These are phyloP conservation scores for Primulina tabacum DNA, from an alignment of 257 asterid genomes.

Conservation along the genomic window DNA sequence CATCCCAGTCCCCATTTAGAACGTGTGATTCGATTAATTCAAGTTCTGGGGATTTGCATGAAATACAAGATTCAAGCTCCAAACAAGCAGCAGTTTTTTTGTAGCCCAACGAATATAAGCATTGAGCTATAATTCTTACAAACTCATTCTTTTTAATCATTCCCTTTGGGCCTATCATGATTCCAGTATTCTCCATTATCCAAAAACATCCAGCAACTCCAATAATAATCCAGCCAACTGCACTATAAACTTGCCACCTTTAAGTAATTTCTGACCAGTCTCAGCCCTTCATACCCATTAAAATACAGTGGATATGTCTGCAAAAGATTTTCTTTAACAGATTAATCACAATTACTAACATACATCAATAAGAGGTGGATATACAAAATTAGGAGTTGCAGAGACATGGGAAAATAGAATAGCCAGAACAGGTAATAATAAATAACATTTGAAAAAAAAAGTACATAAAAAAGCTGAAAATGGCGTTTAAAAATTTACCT, in stretches of 20 bases:
- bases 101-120: constrained; percentile 72
- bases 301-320: constrained; percentile 17
- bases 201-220: constrained; percentile 22
- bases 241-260: constrained; percentile 17
- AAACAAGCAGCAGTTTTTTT: constrained; percentile 60
- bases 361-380: not conserved
- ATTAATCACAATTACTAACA: not conserved
- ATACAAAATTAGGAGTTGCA: not conserved
- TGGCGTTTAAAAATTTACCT: constrained; percentile 1
- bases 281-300: constrained; percentile 13
- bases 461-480: not conserved
- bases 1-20: constrained; percentile 61
- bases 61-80: constrained; percentile 78
- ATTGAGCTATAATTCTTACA: constrained; percentile 62
- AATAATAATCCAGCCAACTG: constrained; percentile 13
- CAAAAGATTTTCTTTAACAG: constrained; percentile 4
- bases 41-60: constrained; percentile 48
- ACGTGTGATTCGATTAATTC: constrained; percentile 51
- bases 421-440: not conserved
- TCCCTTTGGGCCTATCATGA: constrained; percentile 55
- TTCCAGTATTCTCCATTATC: constrained; percentile 40
- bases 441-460: not conserved
- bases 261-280: constrained; percentile 13
- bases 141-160: constrained; percentile 62
- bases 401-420: not conserved